phyloP scores from a whole-genome alignment of 1,284 basidiomycete species.

The Marasmius fiardii region DNA sequence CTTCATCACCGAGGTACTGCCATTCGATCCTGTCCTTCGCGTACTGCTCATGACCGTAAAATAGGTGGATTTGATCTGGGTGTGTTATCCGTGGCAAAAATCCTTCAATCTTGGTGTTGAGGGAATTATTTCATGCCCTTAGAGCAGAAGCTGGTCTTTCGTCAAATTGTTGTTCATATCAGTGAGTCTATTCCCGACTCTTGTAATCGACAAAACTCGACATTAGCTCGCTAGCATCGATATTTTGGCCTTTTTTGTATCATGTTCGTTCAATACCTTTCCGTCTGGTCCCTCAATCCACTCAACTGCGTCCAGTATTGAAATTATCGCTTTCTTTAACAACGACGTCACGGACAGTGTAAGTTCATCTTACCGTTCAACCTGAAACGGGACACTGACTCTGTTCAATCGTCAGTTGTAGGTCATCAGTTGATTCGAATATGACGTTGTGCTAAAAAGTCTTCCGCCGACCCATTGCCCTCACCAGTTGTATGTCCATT shows the following conservation, averaged over 20 bases:
- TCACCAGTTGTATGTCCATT: constrained; percentile 3
- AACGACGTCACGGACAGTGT: not conserved
- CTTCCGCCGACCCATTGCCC: not conserved
- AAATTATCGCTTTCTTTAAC: constrained; percentile 1
- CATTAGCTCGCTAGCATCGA: constrained; percentile 3
- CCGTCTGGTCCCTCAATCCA: too few relatives aligned
- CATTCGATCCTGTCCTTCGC: not conserved
- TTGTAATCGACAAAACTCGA: not conserved
- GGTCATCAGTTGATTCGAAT: not conserved
- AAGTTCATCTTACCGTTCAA: not conserved
- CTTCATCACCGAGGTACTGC: constrained; percentile 5
- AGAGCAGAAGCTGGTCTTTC: constrained; percentile 10
- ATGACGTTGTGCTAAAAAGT: not conserved
- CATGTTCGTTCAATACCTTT: not conserved
- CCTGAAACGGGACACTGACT: not conserved
- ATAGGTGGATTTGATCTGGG: constrained; percentile 8
- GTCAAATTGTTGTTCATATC: constrained; percentile 8
- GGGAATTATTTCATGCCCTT: not conserved
- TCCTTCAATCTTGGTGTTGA: not conserved
- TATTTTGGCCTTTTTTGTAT: constrained; percentile 11
- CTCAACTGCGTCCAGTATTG: not conserved
- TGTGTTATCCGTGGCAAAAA: not conserved
- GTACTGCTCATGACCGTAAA: too few relatives aligned
- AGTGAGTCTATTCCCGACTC: not conserved
- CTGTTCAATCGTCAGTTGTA: not conserved